Conservation (phyloP, 305 asterid species). For the Vinca major region DNA sequence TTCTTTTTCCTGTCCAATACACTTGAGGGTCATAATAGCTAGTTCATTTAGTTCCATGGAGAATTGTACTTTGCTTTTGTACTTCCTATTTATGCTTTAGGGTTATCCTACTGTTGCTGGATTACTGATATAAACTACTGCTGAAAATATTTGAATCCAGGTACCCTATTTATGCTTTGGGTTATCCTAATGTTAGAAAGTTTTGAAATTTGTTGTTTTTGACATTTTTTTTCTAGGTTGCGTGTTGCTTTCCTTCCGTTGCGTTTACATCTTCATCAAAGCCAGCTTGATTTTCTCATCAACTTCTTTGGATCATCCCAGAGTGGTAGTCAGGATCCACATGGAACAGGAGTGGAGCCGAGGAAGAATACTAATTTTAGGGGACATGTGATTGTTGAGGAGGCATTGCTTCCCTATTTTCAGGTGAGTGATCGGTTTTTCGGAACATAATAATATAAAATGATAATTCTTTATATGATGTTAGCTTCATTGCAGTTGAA, state of each 20-base stretch:
- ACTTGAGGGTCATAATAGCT: constrained; percentile 8
- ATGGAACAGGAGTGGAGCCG: constrained; percentile 36
- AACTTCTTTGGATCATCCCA: constrained; percentile 67
- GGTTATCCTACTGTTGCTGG: not conserved
- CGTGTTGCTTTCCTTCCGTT: constrained; percentile 77
- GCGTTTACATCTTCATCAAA: constrained; percentile 90
- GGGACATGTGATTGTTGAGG: constrained; percentile 42
- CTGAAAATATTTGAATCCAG: not conserved
- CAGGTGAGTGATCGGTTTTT: constrained; percentile 50
- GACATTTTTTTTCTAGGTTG: constrained; percentile 44
- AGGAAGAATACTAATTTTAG: constrained; percentile 34
- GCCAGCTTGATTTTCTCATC: constrained; percentile 90
- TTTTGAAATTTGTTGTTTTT: not conserved
- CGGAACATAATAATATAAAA: not conserved
- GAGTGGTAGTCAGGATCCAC: constrained; percentile 28
- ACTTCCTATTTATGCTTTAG: not conserved
- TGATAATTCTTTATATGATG: not conserved
- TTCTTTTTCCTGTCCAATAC: constrained; percentile 14
- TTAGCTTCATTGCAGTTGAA: constrained; percentile 1
- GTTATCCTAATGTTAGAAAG: too few relatives aligned
- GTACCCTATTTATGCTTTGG: not conserved
- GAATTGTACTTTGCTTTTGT: not conserved
- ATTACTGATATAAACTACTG: not conserved
- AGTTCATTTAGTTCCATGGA: constrained; percentile 2
- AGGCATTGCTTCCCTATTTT: constrained; percentile 91